Conservation (phyloP, 441 rosid species). For the Pelargonium hybrid region DNA sequence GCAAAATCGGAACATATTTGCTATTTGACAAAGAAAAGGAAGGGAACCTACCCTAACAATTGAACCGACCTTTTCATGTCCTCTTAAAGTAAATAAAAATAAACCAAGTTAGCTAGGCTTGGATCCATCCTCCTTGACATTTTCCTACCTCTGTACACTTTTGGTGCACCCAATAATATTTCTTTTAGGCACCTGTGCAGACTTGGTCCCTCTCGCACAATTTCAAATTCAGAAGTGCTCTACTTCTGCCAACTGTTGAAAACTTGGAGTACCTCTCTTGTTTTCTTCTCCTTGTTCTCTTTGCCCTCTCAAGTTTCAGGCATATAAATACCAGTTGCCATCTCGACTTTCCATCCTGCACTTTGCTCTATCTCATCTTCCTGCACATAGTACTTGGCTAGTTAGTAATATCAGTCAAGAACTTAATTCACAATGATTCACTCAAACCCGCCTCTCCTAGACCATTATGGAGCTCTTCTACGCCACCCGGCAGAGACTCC, state of each 20-base stretch:
- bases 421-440: constrained; percentile 8
- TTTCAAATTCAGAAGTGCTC: constrained; percentile 19
- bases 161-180: background rate
- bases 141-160: background rate
- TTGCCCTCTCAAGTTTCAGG: constrained; percentile 7
- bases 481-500: constrained; percentile 3
- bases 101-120: background rate
- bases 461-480: constrained; percentile 24
- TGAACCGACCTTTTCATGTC: background rate
- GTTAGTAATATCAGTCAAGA: background rate
- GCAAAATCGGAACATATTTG: background rate
- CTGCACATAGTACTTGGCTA: background rate
- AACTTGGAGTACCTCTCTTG: constrained; percentile 18
- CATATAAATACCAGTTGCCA: background rate
- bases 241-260: constrained; percentile 35
- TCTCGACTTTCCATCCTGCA: background rate
- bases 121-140: background rate
- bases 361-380: background rate
- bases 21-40: constrained; percentile 3
- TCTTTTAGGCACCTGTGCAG: background rate
- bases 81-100: background rate
- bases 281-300: constrained; percentile 18
- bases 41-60: background rate
- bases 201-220: constrained; percentile 12
- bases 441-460: constrained; percentile 37